Base-by-base conservation (phyloP, 345 rosid species). In the Crucihimalaya himalaica region DNA sequence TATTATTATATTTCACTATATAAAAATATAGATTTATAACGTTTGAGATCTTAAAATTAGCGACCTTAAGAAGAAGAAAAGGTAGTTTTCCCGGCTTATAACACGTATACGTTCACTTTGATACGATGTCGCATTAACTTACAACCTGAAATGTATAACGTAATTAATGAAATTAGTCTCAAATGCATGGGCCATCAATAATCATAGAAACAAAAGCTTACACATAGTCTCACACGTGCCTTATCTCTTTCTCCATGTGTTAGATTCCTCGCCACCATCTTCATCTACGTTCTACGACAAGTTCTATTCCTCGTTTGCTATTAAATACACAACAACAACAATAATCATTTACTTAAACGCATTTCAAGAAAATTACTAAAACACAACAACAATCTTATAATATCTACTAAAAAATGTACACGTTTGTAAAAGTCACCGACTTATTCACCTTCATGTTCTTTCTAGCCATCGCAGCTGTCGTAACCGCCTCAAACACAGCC, bases 221-320 rank as follows among this genome's bases (percentile, higher is more conserved):
- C 80, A 77, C 80, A 70, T 77, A 70, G 39, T 77, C 60, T 77
- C 53, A 55, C 80, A 77, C 80, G 80, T 77, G 80, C 56, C 80
- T 47, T 35, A 47, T 56, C 31, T 47, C 35, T 48, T 0, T 64
- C 75, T 56, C 71, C 80, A 77, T 70, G 72, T 70, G 80, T 70
- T 77, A 77, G 27, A 53, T 70, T 77, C 61, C 37, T 64, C 67
- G 61, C 62, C 76, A 77, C 61, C 55, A n/a, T 56, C 60, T 75
- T 63, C 75, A 54, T 69, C 51, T 46, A 63, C 59, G 48, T 57
- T 75, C 21, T 15, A 75, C 8, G 39, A 51, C 46, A 63, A 70
- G 16, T 76, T 42, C 18, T n/a, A 51, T 50, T 59, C 73, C 47
- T 75, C 55, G 47, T 75, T 43, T 52, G 39, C 63, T 61, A 34